Evolutionary conservation across 345 rosid species (phyloP).

Genomic region (Linum lewisii): DNA sequence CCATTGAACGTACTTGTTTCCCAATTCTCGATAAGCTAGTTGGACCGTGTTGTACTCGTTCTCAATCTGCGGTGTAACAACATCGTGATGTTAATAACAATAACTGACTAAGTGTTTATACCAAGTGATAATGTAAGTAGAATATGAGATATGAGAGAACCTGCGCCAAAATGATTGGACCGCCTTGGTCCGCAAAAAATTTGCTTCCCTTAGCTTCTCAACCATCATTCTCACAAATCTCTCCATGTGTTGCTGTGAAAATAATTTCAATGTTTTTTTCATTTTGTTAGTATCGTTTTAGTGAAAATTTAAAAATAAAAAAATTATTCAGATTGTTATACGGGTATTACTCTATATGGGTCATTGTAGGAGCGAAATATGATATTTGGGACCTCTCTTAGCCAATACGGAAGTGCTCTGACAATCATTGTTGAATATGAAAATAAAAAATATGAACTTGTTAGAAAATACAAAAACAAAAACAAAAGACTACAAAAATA

Average conservation of each 20-base stretch:
- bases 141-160: conserved; percentile 11
- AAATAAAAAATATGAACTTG: not conserved
- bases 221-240: conserved; percentile 36
- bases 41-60: conserved; percentile 78
- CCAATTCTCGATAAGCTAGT: conserved; percentile 50
- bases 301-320: too few species aligned
- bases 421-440: conserved; percentile 1
- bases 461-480: not conserved
- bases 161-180: conserved; percentile 68
- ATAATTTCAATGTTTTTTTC: not conserved
- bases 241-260: conserved; percentile 47
- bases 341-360: conserved; percentile 62
- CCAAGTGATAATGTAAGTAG: too few species aligned
- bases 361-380: conserved; percentile 63
- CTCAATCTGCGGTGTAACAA: conserved; percentile 46
- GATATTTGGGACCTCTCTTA: conserved; percentile 62
- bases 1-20: conserved; percentile 64
- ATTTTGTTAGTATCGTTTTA: too few species aligned
- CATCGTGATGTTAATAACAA: not conserved
- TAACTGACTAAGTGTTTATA: too few species aligned
- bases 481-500: not conserved
- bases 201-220: conserved; percentile 32
- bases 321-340: not conserved
- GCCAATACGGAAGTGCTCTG: conserved; percentile 92
- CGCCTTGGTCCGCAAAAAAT: conserved; percentile 70